Evolutionary conservation across 805 yeast genomes (phyloP), one percentile per base, ranked within the genome.

Genomic region (Sugiyamaella lignohabitans): DNA sequence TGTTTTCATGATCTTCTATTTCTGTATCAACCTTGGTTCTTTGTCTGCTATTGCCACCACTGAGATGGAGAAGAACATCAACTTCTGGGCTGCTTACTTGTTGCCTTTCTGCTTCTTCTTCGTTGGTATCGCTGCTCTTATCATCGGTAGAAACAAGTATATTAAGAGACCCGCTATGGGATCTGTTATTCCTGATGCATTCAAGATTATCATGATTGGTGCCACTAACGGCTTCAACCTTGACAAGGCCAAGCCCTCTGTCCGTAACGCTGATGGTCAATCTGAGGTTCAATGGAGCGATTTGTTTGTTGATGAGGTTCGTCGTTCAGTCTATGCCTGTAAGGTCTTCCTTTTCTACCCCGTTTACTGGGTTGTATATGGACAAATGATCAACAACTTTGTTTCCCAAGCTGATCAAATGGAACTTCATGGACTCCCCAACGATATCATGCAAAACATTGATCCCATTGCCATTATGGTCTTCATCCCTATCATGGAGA

Each of bases 41-140:
- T 70, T 85, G 54, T 75, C 87, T 14, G 82, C 84, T 43, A 74
- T 85, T 54, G 89, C 87, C 38, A 84, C 93, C 39, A 81, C 89
- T 4, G 80, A 80, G 66, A 64, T 82, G 62, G 94, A 85, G 64
- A 60, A 67, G 30, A 70, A 76, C 48, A 73, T 76, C 41, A 91
- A 85, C 21, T 67, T 63, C 58, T 68, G 72, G 72, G 81, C 87
- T 24, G 89, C 93, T 23, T 85, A 71, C 68, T 66, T 83, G 55
- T 69, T 84, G 48, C 89, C 91, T 14, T 76, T 82, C 53, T 73
- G 79, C 59, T 80, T 80, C 72, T 82, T 80, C 66, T 75, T 76
- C 59, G 59, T 82, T 49, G 86, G 79, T 20, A 68, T 80, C 32
- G 58, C 66, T 24, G 77, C 77, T 5, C 69, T 82, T 47, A 53